Evolutionary conservation across 2,329 filamentous ascomycete species (phyloP), one percentile per base, ranked within the genome.

Genomic region (Claviceps purpurea): DNA sequence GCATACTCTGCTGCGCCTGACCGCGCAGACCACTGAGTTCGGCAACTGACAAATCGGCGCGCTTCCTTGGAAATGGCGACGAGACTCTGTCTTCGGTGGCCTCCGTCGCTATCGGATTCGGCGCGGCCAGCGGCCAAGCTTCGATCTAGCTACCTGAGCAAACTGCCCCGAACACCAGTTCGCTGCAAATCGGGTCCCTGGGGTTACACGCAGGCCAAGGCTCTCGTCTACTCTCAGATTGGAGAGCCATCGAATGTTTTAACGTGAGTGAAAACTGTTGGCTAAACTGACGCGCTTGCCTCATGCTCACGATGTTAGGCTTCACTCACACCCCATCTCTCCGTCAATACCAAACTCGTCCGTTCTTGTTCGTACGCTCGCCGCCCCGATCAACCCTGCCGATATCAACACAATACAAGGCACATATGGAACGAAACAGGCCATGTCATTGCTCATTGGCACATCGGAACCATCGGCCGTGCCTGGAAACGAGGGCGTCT

Each of bases 371-470:
- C 88, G 89, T 67, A 84, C 93, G 61, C 87, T 98, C 61, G 87
- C 90, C 37, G 82, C 89, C 1, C 89, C 93, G 53, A 88, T 98
- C 68, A 98, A 98, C 72, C 93, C 93, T 24, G 90, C 93, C 63
- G 93, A 98, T 71, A 87, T 98, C 68, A 98, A 98, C 74, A 91
- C 91, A 62, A 87, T 98, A 62, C 93, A 98, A 73, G 93, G 93
- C 58, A 89, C 91, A 4, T 98, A 98, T 72, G 91, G 91, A 56
- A 82, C 82, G 46, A 89, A 89, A 65, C 89, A 90, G 0, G 73
- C 78, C 45, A 90, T 95, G 69, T 83, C 81, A 18, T 83, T 82
- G 5, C 69, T 80, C 1, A 80, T 98, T 51, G 87, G 89, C 52
- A 96, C 90, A 0, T 59, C 81, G 1, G 73, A 82, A 24, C 89